These are phyloP conservation scores for Fusarium sp. DNA, from an alignment of 2,329 filamentous ascomycete genomes.

Conservation along the genomic window DNA sequence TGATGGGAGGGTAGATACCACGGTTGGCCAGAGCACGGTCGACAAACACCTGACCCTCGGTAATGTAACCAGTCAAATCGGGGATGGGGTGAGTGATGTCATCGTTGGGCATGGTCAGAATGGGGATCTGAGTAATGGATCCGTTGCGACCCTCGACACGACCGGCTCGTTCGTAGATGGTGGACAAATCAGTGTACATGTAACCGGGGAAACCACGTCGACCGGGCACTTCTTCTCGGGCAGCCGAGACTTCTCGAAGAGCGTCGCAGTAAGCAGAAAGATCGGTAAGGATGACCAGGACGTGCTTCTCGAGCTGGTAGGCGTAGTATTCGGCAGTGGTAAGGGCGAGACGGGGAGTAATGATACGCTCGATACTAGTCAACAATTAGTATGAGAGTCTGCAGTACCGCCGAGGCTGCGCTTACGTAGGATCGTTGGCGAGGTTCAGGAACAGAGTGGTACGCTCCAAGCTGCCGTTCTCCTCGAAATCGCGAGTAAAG, in stretches of 20 bases:
- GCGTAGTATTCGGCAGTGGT: constrained; percentile 99
- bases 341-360: constrained; percentile 96
- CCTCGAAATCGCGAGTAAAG: constrained; percentile 98
- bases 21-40: constrained; percentile 95
- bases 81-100: constrained; percentile 99
- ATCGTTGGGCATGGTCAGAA: constrained; percentile 99
- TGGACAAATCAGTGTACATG: constrained; percentile 99
- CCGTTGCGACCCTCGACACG: constrained; percentile 97
- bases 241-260: constrained; percentile 97
- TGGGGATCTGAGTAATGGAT: constrained; percentile 98
- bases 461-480: constrained; percentile 98
- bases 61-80: constrained; percentile 98
- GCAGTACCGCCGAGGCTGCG: constrained; percentile 26
- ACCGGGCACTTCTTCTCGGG: constrained; percentile 97
- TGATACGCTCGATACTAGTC: constrained; percentile 95
- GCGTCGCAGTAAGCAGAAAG: constrained; percentile 98
- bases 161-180: constrained; percentile 98
- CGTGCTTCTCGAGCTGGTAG: constrained; percentile 99
- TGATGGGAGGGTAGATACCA: constrained; percentile 98
- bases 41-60: constrained; percentile 97
- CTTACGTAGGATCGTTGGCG: constrained; percentile 97
- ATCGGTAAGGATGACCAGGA: constrained; percentile 98
- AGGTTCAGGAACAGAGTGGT: constrained; percentile 98
- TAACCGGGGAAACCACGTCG: constrained; percentile 99
- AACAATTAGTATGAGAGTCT: constrained; percentile 9